Percentiles rank a stretch among this genome's conserved stretches.
These are phyloP conservation scores for Lizonia empirigonia DNA, from an alignment of 2,329 filamentous ascomycete species.

Conservation along the genomic window DNA sequence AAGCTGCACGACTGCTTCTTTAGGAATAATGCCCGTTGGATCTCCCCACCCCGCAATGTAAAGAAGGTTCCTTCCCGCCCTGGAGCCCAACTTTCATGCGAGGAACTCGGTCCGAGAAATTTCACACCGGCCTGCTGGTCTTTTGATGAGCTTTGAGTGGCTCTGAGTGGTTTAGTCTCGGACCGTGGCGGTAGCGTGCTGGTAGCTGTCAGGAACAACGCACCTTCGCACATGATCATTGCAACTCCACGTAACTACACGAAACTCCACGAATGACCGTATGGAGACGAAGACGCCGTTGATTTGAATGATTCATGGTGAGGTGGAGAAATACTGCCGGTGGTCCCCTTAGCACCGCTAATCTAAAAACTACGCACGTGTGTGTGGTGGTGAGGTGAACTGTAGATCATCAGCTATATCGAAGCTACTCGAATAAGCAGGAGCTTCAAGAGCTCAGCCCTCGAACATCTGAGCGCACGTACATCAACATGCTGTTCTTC, in stretches of 20 bases:
- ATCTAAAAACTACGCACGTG: slow-evolving; percentile 8
- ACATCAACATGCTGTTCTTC: slow-evolving; percentile 27
- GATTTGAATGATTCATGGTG: slow-evolving; percentile 7
- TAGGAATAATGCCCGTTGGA: slow-evolving; percentile 6
- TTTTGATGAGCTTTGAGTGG: background rate
- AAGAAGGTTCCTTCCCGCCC: slow-evolving; percentile 5
- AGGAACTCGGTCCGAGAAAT: slow-evolving; percentile 17
- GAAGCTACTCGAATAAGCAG: background rate
- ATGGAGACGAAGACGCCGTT: background rate
- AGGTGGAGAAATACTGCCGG: slow-evolving; percentile 1
- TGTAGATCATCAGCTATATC: slow-evolving; percentile 9
- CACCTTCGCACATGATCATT: slow-evolving; percentile 8
- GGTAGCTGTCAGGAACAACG: slow-evolving; percentile 13
- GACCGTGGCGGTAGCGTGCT: slow-evolving; percentile 9
- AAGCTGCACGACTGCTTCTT: slow-evolving; percentile 11
- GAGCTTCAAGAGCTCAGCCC: background rate
- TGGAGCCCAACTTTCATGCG: slow-evolving; percentile 5
- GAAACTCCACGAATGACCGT: slow-evolving; percentile 13
- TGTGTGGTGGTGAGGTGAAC: slow-evolving; percentile 1
- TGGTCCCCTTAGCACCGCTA: slow-evolving; percentile 5
- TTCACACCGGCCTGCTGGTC: slow-evolving; percentile 1
- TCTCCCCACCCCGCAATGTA: slow-evolving; percentile 12
- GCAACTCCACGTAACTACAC: no score
- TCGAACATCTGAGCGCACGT: background rate
- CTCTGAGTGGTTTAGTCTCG: slow-evolving; percentile 11